Base-by-base conservation (phyloP, 192 early-diverging fungal genomes). In the Backusella australiensis region DNA sequence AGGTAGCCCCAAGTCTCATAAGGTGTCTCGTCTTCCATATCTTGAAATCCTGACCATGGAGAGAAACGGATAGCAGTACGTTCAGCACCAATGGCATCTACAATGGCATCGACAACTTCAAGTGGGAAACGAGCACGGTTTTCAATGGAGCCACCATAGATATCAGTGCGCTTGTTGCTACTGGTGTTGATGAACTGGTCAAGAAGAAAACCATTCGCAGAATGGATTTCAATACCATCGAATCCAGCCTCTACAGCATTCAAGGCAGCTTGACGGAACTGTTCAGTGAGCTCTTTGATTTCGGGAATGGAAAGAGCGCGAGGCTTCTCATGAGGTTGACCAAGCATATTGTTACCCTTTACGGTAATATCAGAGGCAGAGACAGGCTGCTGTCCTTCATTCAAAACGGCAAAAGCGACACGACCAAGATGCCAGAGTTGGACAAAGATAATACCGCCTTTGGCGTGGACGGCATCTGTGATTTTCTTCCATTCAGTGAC, bases 121-220 rank as follows among this genome's bases (percentile, higher is more conserved):
- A 81, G 38, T 5, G 76, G 23, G 26, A 81, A 77, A 14, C 80
- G 80, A 35, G 80, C 35, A 39, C 80, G 75, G 53, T 80, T 80
- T 32, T 75, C 74, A 39, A 72, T 76, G 5, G 67, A 71, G 0
- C 80, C 80, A 23, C 75, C 75, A 72, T 81, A 81, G 8, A 67
- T 32, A 42, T 81, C 80, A 3, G 93, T 96, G 73, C 97, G 91
- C 29, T 90, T 74, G 85, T 99, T 98, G 69, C 90, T 86, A 21
- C 93, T 67, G 6, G 92, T 89, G 19, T 89, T 91, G 23, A 96
- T 75, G 76, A 97, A 96, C 80, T 92, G 85, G 81, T 93, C 85
- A 68, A 94, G 75, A 46, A 99, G 83, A 81, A 96, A 99, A 3
- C 97, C 97, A 81, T 98, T 94, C 0, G 97, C 96, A 53, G 81